phyloP scores from a whole-genome alignment of 805 yeast species.

The Wickerhamia fluorescens region DNA sequence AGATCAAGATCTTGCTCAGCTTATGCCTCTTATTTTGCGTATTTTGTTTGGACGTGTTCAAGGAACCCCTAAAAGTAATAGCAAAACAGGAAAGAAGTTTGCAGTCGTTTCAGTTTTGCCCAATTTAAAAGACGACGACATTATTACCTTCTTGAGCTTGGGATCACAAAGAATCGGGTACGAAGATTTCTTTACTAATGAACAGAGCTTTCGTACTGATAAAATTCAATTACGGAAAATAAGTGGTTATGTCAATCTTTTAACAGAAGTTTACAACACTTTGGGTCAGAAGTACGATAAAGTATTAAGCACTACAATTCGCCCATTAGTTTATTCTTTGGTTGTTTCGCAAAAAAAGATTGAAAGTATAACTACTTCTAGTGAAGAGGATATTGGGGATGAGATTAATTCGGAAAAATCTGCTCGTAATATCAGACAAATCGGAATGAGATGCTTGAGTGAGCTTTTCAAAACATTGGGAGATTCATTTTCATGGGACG shows the following conservation, averaged over 20 bases:
- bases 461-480: conserved; percentile 50
- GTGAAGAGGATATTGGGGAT: conserved; percentile 6
- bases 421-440: conserved; percentile 56
- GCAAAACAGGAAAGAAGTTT: conserved; percentile 63
- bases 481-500: conserved; percentile 47
- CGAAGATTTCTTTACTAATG: conserved; percentile 20
- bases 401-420: conserved; percentile 31
- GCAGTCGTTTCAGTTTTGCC: conserved; percentile 64
- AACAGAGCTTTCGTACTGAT: conserved; percentile 5
- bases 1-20: conserved; percentile 45
- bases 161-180: conserved; percentile 51
- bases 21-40: conserved; percentile 70
- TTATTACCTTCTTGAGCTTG: conserved; percentile 53
- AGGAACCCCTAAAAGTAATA: conserved; percentile 56
- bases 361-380: conserved; percentile 8
- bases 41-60: conserved; percentile 86
- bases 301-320: conserved; percentile 43
- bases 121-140: conserved; percentile 43
- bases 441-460: conserved; percentile 59
- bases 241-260: conserved; percentile 59
- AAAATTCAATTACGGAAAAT: conserved; percentile 39
- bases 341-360: conserved; percentile 44
- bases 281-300: conserved; percentile 52
- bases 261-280: conserved; percentile 47
- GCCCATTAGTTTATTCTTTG: conserved; percentile 52